A percentile compares a stretch with the other conserved stretches of the same genome.
These are phyloP conservation scores for Hypericum androsaemum DNA, from an alignment of 345 rosid genomes.

Conservation along the genomic window DNA sequence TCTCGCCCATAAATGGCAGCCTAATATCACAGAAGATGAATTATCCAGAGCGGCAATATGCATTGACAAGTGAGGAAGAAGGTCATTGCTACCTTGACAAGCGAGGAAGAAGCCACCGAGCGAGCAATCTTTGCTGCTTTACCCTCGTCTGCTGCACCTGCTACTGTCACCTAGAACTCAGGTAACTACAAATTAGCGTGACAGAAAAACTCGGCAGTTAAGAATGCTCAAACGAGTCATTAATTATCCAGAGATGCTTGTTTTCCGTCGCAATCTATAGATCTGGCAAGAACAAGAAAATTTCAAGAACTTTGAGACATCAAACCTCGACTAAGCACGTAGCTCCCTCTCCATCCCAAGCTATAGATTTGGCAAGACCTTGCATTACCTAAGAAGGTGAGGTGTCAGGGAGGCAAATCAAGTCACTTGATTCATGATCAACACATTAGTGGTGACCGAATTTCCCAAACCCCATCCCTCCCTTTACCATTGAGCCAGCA, in stretches of 20 bases:
- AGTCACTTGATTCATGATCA: background rate
- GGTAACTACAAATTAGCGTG: background rate
- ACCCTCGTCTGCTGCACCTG: constrained; percentile 56
- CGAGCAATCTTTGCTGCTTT: constrained; percentile 89
- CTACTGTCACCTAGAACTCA: constrained; percentile 45
- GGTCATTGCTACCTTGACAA: constrained; percentile 55
- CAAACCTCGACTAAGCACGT: constrained; percentile 88
- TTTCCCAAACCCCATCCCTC: too few relatives aligned
- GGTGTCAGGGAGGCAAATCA: background rate
- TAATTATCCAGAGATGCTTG: too few relatives aligned
- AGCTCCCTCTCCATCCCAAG: constrained; percentile 99
- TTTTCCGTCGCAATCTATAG: too few relatives aligned
- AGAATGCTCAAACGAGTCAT: too few relatives aligned
- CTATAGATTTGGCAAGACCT: constrained; percentile 95
- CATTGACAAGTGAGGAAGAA: constrained; percentile 11
- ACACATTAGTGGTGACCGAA: too few relatives aligned
- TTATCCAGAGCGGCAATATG: constrained; percentile 11
- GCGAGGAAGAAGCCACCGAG: constrained; percentile 86
- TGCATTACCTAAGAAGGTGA: constrained; percentile 68
- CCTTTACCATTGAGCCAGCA: too few relatives aligned
- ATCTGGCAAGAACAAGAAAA: background rate
- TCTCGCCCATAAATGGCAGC: constrained; percentile 95
- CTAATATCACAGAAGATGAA: constrained; percentile 26
- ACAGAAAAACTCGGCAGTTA: too few relatives aligned
- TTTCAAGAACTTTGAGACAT: constrained; percentile 3